Percentiles rank a stretch among this genome's conserved stretches.
Evolutionary conservation across 2,329 filamentous ascomycete species (phyloP).

Genomic region (Trichoderma hamatum): DNA sequence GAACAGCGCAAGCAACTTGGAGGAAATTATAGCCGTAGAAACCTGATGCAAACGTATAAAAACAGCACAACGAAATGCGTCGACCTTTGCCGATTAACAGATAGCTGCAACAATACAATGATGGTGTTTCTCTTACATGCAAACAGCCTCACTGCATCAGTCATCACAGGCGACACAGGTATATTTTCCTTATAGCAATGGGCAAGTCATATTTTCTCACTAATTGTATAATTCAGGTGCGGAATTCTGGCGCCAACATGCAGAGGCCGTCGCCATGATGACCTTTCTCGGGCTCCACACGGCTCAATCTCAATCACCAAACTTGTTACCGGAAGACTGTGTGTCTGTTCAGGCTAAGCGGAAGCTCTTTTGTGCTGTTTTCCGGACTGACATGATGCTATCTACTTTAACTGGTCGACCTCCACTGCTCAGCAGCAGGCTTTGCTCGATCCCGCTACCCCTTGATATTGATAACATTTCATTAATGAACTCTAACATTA

Average conservation of each 20-base stretch:
- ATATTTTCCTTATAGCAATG: not conserved
- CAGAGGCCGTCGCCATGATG: conserved; percentile 14
- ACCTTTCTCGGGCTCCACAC: conserved; percentile 28
- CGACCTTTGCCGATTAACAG: conserved; percentile 6
- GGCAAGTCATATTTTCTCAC: not conserved
- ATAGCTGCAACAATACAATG: conserved; percentile 14
- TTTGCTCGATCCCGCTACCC: conserved; percentile 20
- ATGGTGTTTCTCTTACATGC: conserved; percentile 16
- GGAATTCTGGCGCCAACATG: conserved; percentile 21
- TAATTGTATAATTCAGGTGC: conserved; percentile 8
- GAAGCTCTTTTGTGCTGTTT: conserved; percentile 23
- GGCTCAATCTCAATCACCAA: not conserved
- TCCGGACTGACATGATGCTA: conserved; percentile 19
- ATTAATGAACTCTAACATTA: not conserved
- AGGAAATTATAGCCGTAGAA: conserved; percentile 10
- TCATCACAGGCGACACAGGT: conserved; percentile 23
- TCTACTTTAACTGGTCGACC: conserved; percentile 25
- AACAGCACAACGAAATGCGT: not conserved
- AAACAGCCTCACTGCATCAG: conserved; percentile 2
- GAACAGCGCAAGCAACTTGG: conserved; percentile 16
- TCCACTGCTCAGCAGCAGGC: conserved; percentile 15
- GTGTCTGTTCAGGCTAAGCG: conserved; percentile 22
- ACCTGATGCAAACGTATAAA: conserved; percentile 3
- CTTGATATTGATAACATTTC: conserved; percentile 21
- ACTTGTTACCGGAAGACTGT: not conserved